Percentiles rank a stretch among this genome's conserved stretches.
phyloP scores from a whole-genome alignment of 257 asterid genomes.

The Euphrasia confusa region DNA sequence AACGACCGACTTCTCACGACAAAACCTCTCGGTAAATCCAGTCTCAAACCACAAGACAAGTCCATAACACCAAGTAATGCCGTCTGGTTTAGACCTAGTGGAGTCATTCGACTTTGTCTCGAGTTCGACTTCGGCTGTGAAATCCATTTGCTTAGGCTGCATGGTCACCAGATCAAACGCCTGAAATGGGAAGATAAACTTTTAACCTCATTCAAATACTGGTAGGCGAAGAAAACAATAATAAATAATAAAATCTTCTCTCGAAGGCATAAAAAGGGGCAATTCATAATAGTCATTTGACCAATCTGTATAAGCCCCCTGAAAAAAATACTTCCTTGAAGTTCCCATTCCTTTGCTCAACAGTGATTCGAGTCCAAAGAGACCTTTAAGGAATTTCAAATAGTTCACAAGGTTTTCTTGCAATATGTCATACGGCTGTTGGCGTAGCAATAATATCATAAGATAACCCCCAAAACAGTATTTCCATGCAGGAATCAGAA shows the following conservation, averaged over 20 bases:
- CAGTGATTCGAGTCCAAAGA: too few species aligned
- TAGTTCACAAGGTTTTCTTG: too few species aligned
- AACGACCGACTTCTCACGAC: slow-evolving; percentile 67
- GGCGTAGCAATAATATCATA: background rate
- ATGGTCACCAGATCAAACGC: slow-evolving; percentile 76
- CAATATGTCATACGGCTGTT: too few species aligned
- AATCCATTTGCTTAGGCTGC: slow-evolving; percentile 78
- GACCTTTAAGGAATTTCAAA: too few species aligned
- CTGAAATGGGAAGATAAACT: slow-evolving; percentile 37
- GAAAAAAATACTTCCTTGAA: too few species aligned
- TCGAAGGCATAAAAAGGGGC: background rate
- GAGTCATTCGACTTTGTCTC: slow-evolving; percentile 31
- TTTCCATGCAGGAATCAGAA: too few species aligned
- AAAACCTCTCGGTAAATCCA: slow-evolving; percentile 74
- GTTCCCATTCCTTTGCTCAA: too few species aligned
- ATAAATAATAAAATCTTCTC: background rate
- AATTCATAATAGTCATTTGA: background rate
- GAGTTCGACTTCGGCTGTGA: slow-evolving; percentile 71
- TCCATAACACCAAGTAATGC: slow-evolving; percentile 61
- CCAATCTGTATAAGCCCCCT: background rate
- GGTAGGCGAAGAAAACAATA: background rate
- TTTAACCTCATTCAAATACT: slow-evolving; percentile 6
- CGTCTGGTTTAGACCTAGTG: slow-evolving; percentile 25
- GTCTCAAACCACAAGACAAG: slow-evolving; percentile 89
- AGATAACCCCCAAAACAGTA: background rate